Evolutionary conservation across 2,329 filamentous ascomycete genomes (phyloP).

Genomic region (Stromatinia cepivora): DNA sequence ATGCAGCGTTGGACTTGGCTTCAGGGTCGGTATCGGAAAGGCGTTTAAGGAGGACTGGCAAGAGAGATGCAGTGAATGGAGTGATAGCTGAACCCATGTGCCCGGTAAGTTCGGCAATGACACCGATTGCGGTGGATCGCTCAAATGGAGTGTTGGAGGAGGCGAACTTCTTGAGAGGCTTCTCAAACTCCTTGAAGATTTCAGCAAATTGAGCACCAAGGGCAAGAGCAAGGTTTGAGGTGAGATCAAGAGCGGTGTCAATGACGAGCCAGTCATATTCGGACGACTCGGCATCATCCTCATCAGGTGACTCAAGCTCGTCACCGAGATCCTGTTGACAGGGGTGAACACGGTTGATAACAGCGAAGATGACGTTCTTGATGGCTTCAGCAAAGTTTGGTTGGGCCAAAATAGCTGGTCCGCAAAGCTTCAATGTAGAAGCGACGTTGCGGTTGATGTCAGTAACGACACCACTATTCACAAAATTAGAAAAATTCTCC

Average conservation of each 20-base stretch:
- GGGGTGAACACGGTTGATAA: constrained; percentile 87
- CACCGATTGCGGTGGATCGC: constrained; percentile 85
- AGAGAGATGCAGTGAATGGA: constrained; percentile 72
- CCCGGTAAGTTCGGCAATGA: constrained; percentile 86
- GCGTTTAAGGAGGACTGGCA: constrained; percentile 81
- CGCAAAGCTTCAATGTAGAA: constrained; percentile 85
- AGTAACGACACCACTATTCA: constrained; percentile 59
- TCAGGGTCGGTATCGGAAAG: constrained; percentile 87
- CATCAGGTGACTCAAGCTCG: constrained; percentile 72
- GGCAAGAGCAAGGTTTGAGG: constrained; percentile 79
- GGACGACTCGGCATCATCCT: constrained; percentile 70
- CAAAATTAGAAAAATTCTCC: constrained; percentile 26
- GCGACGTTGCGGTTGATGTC: constrained; percentile 94
- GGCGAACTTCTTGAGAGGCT: constrained; percentile 83
- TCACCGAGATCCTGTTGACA: constrained; percentile 90
- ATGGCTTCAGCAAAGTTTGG: constrained; percentile 73
- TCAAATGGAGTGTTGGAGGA: constrained; percentile 84
- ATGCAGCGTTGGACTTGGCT: constrained; percentile 93
- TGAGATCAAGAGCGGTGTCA: constrained; percentile 88
- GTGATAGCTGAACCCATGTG: constrained; percentile 82
- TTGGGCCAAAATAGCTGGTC: constrained; percentile 78
- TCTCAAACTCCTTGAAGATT: constrained; percentile 95
- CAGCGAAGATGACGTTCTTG: constrained; percentile 70
- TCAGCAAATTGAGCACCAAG: constrained; percentile 80
- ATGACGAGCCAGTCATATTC: constrained; percentile 98